Conservation (phyloP, 257 asterid genomes). For the Capsicum rhomboideum region DNA sequence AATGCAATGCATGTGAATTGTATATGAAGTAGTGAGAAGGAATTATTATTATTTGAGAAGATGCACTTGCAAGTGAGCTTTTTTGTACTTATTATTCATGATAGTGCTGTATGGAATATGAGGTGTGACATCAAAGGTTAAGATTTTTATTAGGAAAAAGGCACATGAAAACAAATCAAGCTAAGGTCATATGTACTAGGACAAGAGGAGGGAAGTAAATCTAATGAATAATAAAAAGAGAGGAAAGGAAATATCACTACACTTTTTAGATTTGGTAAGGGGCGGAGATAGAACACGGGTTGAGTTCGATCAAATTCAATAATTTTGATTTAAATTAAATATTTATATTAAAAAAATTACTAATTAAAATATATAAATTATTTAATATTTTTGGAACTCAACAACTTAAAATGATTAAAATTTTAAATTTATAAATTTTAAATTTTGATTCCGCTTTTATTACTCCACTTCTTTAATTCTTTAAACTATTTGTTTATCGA, state of each 20-base stretch:
- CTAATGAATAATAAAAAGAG: not conserved
- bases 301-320: too few species aligned
- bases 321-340: too few species aligned
- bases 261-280: not conserved
- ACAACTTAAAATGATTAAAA: too few species aligned
- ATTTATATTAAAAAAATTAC: too few species aligned
- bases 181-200: not conserved
- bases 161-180: not conserved
- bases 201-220: not conserved
- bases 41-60: not conserved
- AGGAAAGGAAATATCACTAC: not conserved
- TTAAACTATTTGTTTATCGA: too few species aligned
- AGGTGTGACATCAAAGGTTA: not conserved
- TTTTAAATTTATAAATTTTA: too few species aligned
- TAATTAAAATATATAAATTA: too few species aligned
- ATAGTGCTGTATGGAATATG: not conserved
- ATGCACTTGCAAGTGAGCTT: not conserved
- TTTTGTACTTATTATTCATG: not conserved
- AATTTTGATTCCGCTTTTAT: too few species aligned
- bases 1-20: conserved; percentile 2
- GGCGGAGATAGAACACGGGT: too few species aligned
- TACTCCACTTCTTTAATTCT: too few species aligned
- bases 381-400: too few species aligned
- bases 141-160: not conserved
- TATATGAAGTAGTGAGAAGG: not conserved